A percentile compares a stretch with the other conserved stretches of the same genome.
Evolutionary conservation across 495 filamentous ascomycete genomes (phyloP).

Genomic region (Polyplosphaeria fusca): DNA sequence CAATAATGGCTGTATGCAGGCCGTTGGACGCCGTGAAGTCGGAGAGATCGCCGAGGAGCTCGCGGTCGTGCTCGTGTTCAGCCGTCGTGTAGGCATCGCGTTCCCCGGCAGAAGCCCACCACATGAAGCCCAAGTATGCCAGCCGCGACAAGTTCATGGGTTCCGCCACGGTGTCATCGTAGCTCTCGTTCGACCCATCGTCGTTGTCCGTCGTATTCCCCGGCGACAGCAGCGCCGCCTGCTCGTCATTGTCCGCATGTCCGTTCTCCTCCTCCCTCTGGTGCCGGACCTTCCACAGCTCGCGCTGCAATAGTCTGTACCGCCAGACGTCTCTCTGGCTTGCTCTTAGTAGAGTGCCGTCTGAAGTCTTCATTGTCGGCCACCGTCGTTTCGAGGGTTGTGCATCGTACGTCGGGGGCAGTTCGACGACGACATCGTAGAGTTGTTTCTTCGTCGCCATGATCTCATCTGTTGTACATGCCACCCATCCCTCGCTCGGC

Average conservation of each 20-base stretch:
- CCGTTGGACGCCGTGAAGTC: conserved; percentile 18
- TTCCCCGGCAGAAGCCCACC: conserved; percentile 97
- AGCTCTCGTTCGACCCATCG: conserved; percentile 24
- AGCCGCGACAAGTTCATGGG: conserved; percentile 83
- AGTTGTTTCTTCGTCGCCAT: conserved; percentile 77
- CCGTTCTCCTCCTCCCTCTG: conserved; percentile 25
- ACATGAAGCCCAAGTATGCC: conserved; percentile 89
- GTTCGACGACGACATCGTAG: conserved; percentile 81
- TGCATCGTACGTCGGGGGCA: conserved; percentile 64
- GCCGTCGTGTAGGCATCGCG: conserved; percentile 47
- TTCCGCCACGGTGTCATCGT: conserved; percentile 59
- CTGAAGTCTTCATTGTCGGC: conserved; percentile 67
- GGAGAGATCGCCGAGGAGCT: conserved; percentile 37
- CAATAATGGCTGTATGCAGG: conserved; percentile 72
- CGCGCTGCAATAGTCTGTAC: conserved; percentile 67
- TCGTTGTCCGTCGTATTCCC: conserved; percentile 16
- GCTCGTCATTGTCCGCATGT: conserved; percentile 30
- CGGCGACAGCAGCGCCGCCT: conserved; percentile 29
- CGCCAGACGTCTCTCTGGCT: conserved; percentile 86
- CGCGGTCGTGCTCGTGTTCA: conserved; percentile 37
- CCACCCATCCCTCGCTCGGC: conserved; percentile 69
- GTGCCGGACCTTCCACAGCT: conserved; percentile 47
- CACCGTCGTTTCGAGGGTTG: conserved; percentile 59
- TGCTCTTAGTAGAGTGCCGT: conserved; percentile 66
- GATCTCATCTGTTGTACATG: conserved; percentile 92